Percentiles rank a stretch among this genome's conserved stretches.
Conservation (phyloP, 768 basidiomycete genomes). For the Pseudohyphozyma bogoriensis region DNA sequence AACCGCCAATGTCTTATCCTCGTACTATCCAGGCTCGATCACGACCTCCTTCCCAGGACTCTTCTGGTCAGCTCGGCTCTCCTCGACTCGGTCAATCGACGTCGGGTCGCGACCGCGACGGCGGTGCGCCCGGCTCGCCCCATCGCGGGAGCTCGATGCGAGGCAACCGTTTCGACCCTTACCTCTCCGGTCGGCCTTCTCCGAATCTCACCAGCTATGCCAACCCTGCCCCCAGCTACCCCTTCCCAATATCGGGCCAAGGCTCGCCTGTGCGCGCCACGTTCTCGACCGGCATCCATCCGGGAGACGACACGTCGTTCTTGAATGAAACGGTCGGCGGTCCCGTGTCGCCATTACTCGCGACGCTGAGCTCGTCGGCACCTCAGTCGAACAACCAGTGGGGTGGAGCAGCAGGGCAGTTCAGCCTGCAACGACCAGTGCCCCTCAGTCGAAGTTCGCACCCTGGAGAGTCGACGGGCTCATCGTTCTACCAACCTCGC, state of each 20-base stretch:
- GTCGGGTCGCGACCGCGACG: background rate
- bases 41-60: slow-evolving; percentile 1
- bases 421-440: background rate
- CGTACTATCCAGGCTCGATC: background rate
- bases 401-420: background rate
- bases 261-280: background rate
- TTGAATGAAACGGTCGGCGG: background rate
- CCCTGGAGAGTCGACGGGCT: too few relatives aligned
- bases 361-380: slow-evolving; percentile 1
- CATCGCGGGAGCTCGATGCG: slow-evolving; percentile 4
- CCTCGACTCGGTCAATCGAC: slow-evolving; percentile 1
- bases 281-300: background rate
- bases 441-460: too few relatives aligned
- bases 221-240: background rate
- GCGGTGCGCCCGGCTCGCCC: slow-evolving; percentile 2
- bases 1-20: too few relatives aligned
- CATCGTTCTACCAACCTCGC: slow-evolving; percentile 17
- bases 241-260: slow-evolving; percentile 9
- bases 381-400: background rate
- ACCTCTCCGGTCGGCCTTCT: slow-evolving; percentile 9
- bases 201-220: background rate
- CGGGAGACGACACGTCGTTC: background rate
- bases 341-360: background rate
- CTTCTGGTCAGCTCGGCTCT: slow-evolving; percentile 1
- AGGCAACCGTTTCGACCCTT: slow-evolving; percentile 23